Percentiles rank a stretch among this genome's conserved stretches.
Conservation (phyloP, 306 rosid genomes). For the Quercus agrifolia region DNA sequence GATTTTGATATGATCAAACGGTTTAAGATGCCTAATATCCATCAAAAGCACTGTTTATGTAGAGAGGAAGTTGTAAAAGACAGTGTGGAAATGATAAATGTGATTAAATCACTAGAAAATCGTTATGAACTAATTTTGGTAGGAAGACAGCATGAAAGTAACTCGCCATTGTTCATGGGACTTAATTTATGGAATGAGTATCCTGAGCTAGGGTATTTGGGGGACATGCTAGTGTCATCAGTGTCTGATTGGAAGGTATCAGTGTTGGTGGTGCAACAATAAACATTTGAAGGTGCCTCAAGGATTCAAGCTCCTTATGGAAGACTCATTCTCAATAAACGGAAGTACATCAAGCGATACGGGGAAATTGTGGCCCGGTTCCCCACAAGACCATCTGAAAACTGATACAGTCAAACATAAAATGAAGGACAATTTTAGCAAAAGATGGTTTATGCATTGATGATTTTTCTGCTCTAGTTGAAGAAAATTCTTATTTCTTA, state of each 20-base stretch:
- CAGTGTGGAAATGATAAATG: conserved; percentile 38
- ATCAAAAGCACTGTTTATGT: conserved; percentile 24
- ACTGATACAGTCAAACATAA: too few relatives aligned
- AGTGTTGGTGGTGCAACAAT: conserved; percentile 64
- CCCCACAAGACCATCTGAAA: too few relatives aligned
- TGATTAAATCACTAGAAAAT: conserved; percentile 29
- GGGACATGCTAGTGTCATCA: conserved; percentile 47
- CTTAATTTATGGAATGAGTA: conserved; percentile 51
- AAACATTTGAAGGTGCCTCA: conserved; percentile 1
- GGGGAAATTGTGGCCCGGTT: not conserved
- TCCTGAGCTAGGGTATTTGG: conserved; percentile 59
- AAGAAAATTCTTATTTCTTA: too few relatives aligned
- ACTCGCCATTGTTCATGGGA: conserved; percentile 37
- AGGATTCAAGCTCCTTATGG: conserved; percentile 2
- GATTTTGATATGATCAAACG: conserved; percentile 34
- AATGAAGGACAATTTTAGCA: too few relatives aligned
- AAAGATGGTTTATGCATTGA: too few relatives aligned
- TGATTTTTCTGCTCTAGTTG: too few relatives aligned
- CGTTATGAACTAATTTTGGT: conserved; percentile 43
- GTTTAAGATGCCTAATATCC: conserved; percentile 13
- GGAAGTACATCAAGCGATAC: not conserved
- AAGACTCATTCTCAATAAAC: not conserved
- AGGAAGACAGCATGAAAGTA: conserved; percentile 47
- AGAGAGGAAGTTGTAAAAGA: conserved; percentile 36
- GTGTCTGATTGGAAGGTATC: conserved; percentile 30